phyloP scores from a whole-genome alignment of 1,284 basidiomycete genomes.

The Naganishia liquefaciens region DNA sequence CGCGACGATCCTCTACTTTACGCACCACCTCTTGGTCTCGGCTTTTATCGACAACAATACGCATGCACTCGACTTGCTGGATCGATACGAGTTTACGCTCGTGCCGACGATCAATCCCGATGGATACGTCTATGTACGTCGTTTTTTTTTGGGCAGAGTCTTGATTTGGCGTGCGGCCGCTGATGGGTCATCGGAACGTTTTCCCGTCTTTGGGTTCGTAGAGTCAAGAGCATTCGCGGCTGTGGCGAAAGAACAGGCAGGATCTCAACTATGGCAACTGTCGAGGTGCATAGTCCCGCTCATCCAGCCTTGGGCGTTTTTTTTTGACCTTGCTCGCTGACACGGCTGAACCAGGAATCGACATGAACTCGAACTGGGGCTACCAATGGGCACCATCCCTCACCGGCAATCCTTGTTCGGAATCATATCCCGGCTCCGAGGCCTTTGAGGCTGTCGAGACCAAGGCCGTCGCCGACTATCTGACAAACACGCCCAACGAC shows the following conservation, averaged over 20 bases:
- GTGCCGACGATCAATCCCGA: constrained; percentile 81
- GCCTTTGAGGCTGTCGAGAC: constrained; percentile 76
- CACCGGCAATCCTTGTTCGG: constrained; percentile 62
- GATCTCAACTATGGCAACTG: constrained; percentile 42
- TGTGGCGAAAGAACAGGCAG: constrained; percentile 84
- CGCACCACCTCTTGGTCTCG: constrained; percentile 66
- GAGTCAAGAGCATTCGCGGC: constrained; percentile 64
- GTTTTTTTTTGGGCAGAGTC: background rate
- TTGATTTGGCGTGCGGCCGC: background rate
- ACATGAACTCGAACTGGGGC: constrained; percentile 76
- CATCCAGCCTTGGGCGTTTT: background rate
- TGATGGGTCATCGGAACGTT: background rate
- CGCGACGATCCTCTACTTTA: constrained; percentile 69
- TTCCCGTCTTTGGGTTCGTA: constrained; percentile 7
- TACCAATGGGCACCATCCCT: constrained; percentile 48
- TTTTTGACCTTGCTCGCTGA: constrained; percentile 40
- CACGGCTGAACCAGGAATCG: constrained; percentile 73
- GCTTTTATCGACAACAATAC: constrained; percentile 55
- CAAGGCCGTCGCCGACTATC: constrained; percentile 69
- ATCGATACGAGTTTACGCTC: constrained; percentile 69
- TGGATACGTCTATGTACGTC: constrained; percentile 65
- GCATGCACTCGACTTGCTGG: constrained; percentile 58
- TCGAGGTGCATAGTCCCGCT: background rate
- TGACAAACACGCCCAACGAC: constrained; percentile 60
- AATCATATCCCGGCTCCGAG: constrained; percentile 69